Base-by-base conservation (phyloP, 495 filamentous ascomycete species). In the Diplogelasinospora grovesii region DNA sequence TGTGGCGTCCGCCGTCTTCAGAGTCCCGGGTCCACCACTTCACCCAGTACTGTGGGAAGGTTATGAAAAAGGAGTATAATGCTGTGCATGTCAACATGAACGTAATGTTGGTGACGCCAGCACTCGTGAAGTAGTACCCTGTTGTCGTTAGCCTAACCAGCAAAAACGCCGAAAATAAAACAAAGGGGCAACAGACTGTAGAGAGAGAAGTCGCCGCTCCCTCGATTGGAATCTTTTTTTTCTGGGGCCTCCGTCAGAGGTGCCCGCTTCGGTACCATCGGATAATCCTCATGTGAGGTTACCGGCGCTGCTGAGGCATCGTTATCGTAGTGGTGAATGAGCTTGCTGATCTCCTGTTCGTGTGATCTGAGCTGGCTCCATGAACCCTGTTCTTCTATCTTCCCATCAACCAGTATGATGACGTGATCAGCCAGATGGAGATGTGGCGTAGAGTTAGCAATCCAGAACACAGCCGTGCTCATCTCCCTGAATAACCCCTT, bases 41-140 rank as follows among this genome's bases (percentile, higher is more conserved):
- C 0, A 69, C 28, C 66, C 65, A 68, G 23, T 62, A 59, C 22
- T 65, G 60, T 0, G 66, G 60, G 18, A 65, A 45, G 7, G 50
- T 63, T 1, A 59, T 41, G 39, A 60, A 65, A 44, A 70, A 63
- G 3, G 64, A 50, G 31, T 53, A 64, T 0, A 30, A 40, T 2
- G 48, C 49, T 5, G 46, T 55, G 26, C 42, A 62, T 4, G 52
- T 8, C 2, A 59, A 7, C 15, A 78, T 46, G 31, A 77, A 61
- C 1, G 65, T 22, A 3, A 73, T 15, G 5, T 75, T 74, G 0
- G 48, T 36, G 3, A 67, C 57, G 0, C 79, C 78, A 18, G 75
- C 68, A 5, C 66, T 68, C 7, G 57, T 53, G 16, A 79, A 54
- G 39, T 83, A 85, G 49, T 81, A 83, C 0, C 60, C 67, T 70